phyloP scores from a whole-genome alignment of 306 rosid genomes.

The Gillenia trifoliata region DNA sequence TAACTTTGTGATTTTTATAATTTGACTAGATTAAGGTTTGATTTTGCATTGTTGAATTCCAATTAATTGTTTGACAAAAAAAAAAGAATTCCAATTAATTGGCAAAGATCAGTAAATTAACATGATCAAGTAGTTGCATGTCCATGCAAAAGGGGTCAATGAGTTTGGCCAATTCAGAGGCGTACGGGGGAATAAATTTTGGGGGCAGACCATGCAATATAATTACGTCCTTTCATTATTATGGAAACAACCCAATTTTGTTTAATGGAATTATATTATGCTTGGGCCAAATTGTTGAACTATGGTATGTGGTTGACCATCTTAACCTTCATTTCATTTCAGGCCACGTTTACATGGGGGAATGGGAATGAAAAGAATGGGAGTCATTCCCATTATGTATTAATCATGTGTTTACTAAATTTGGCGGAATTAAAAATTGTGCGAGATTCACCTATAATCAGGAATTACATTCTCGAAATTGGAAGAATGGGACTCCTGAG shows the following conservation, averaged over 20 bases:
- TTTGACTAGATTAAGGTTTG: not conserved
- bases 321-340: not conserved
- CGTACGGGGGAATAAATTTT: not conserved
- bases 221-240: not conserved
- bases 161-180: not conserved
- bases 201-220: not conserved
- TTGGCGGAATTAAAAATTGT: no score
- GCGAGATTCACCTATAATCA: no score
- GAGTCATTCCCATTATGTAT: no score
- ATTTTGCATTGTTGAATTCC: not conserved
- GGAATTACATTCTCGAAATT: no score
- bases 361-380: no score
- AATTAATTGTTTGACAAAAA: no score
- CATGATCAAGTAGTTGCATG: not conserved
- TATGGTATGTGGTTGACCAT: not conserved
- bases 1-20: not conserved
- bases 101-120: not conserved
- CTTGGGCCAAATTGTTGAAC: not conserved
- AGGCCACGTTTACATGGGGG: no score
- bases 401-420: no score
- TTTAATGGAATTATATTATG: not conserved
- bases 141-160: not conserved
- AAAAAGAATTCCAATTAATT: not conserved
- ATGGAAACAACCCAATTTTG: not conserved
- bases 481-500: no score